Base-by-base conservation (phyloP, 768 basidiomycete species). In the Collybiopsis luxurians region DNA sequence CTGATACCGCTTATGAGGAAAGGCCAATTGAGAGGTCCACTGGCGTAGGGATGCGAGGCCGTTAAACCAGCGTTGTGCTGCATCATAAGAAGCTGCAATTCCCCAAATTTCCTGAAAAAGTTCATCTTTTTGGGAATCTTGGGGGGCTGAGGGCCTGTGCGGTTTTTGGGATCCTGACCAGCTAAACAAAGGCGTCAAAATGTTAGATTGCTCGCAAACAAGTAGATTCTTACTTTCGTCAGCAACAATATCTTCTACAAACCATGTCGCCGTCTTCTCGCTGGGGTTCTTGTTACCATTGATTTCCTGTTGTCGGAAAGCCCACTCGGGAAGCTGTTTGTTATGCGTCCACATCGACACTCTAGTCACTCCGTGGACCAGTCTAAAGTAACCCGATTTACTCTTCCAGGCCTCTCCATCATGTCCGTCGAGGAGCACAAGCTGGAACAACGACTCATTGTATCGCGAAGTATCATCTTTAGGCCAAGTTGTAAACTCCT, bases 61-160 rank as follows among this genome's bases (percentile, higher is more conserved):
- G 94, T 96, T 61, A 99, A 78, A 21, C 95, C 97, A n/a, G 97
- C 95, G 65, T 99, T 99, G 76, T 99, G 97, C 68, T 97, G 94
- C 61, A 98, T 74, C 96, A 98, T 98, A 55, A 96, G 76, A 43
- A 96, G 73, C 66, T 99, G 97, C 30, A 98, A 76, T 70, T 99
- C 96, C 27, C 77, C 83, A 65, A 95, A 98, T 73, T 99, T 98
- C 70, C 79, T 88, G 80, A 99, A 91, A 75, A 99, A 99, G 70
- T 86, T 90, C 77, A 94, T 81, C 52, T 75, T 77, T 74, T 91
- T 95, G 19, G 92, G 89, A 54, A 82, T 75, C 68, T 90, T 94
- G 12, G 75, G 64, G 23, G 80, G 79, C 13, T 71, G 69, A 28
- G 78, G 72, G 54, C 73, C 78, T 24, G 75, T 77, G n/a, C 84